phyloP scores from a whole-genome alignment of 768 basidiomycete genomes.

The Candolleomyces aberdarensis region DNA sequence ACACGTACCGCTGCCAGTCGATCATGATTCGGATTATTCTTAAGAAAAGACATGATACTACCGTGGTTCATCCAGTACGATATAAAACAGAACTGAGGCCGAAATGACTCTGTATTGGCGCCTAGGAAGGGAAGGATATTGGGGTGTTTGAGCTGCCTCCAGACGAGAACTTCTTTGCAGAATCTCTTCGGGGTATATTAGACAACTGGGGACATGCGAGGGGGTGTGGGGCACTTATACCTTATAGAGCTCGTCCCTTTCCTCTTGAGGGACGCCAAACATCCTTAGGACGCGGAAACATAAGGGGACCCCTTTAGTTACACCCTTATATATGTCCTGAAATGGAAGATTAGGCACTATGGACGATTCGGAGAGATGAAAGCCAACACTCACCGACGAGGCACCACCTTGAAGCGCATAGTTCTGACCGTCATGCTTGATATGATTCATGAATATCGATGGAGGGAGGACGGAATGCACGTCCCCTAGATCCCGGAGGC shows the following conservation, averaged over 20 bases:
- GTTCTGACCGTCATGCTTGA: constrained; percentile 2
- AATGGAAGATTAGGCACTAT: neutral
- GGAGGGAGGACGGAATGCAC: constrained; percentile 17
- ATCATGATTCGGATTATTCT: constrained; percentile 17
- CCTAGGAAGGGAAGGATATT: constrained; percentile 7
- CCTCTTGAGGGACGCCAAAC: constrained; percentile 9
- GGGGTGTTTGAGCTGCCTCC: constrained; percentile 4
- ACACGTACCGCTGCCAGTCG: constrained; percentile 17
- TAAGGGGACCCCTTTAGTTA: constrained; percentile 9
- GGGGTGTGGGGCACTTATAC: neutral
- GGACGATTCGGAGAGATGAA: neutral
- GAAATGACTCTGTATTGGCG: neutral
- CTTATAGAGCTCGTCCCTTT: constrained; percentile 13
- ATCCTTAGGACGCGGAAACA: constrained; percentile 22
- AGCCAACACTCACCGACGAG: neutral
- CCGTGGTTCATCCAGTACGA: constrained; percentile 7
- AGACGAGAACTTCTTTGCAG: constrained; percentile 14
- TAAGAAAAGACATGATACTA: constrained; percentile 2
- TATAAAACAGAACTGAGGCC: constrained; percentile 2
- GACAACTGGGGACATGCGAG: neutral
- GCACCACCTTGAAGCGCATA: neutral
- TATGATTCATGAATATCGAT: constrained; percentile 17
- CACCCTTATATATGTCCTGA: constrained; percentile 19
- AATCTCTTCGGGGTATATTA: neutral
- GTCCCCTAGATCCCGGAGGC: constrained; percentile 15